These are phyloP conservation scores for Salinomyces thailandicus DNA, from an alignment of 2,329 filamentous ascomycete genomes.

Conservation along the genomic window DNA sequence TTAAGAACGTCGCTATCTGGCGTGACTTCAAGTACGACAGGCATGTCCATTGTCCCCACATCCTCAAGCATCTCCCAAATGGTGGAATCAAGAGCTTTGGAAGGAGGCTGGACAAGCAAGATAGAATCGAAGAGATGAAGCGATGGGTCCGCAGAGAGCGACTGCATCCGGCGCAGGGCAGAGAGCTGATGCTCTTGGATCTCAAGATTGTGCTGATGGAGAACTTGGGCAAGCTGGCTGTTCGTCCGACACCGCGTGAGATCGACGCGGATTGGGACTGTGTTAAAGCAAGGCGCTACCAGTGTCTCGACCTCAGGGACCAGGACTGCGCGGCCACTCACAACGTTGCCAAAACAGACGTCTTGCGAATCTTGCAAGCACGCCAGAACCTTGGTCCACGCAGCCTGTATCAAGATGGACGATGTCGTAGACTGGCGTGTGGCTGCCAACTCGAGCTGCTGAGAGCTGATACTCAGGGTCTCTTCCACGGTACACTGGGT, in stretches of 20 bases:
- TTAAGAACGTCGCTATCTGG: slow-evolving; percentile 45
- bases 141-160: slow-evolving; percentile 28
- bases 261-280: slow-evolving; percentile 58
- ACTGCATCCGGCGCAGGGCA: slow-evolving; percentile 61
- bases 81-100: slow-evolving; percentile 31
- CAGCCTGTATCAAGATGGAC: slow-evolving; percentile 57
- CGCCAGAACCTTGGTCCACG: slow-evolving; percentile 58
- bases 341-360: slow-evolving; percentile 77
- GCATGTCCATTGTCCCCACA: slow-evolving; percentile 58
- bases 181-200: slow-evolving; percentile 62
- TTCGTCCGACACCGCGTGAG: slow-evolving; percentile 42
- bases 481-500: slow-evolving; percentile 29
- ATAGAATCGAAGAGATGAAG: slow-evolving; percentile 66
- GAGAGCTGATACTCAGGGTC: slow-evolving; percentile 18
- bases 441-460: slow-evolving; percentile 17
- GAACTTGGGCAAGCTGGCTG: slow-evolving; percentile 45
- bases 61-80: slow-evolving; percentile 42
- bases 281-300: slow-evolving; percentile 89
- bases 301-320: slow-evolving; percentile 58
- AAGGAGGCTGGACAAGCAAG: slow-evolving; percentile 62
- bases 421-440: slow-evolving; percentile 47
- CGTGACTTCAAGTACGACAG: slow-evolving; percentile 64
- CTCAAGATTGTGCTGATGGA: slow-evolving; percentile 53
- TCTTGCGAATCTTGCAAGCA: slow-evolving; percentile 49
- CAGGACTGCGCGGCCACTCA: slow-evolving; percentile 62